Percentiles rank a stretch among this genome's conserved stretches.
These are phyloP conservation scores for Nigrospora oryzae DNA, from an alignment of 2,329 filamentous ascomycete species.

Conservation along the genomic window DNA sequence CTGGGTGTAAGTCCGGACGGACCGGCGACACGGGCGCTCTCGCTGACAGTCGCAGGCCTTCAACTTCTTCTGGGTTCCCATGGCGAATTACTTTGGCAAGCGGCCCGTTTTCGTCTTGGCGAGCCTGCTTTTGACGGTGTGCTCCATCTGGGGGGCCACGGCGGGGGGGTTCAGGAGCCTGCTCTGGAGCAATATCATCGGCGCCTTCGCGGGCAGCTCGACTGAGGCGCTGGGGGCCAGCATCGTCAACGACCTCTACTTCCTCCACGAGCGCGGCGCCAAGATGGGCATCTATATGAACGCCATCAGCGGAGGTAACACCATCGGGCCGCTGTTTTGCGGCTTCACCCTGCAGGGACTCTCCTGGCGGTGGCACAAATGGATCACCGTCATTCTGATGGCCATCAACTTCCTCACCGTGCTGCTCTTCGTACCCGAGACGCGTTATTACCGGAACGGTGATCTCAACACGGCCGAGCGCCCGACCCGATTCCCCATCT, in stretches of 20 bases:
- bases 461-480: neutral
- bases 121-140: conserved; percentile 26
- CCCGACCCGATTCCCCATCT: too few species aligned
- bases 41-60: conserved; percentile 26
- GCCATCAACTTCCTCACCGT: conserved; percentile 17
- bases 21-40: neutral
- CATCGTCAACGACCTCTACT: conserved; percentile 21
- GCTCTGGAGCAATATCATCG: conserved; percentile 34
- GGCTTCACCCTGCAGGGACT: conserved; percentile 18
- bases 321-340: conserved; percentile 19
- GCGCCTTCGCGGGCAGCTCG: conserved; percentile 32
- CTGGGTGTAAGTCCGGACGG: neutral
- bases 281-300: conserved; percentile 22
- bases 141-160: conserved; percentile 33
- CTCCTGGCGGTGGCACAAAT: conserved; percentile 23
- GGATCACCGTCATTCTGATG: conserved; percentile 18
- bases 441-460: conserved; percentile 9
- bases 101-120: conserved; percentile 35
- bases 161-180: conserved; percentile 30
- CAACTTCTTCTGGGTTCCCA: conserved; percentile 41
- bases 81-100: conserved; percentile 36
- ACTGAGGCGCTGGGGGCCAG: conserved; percentile 33
- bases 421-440: conserved; percentile 21
- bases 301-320: conserved; percentile 20
- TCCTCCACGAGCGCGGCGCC: conserved; percentile 22